These are phyloP conservation scores for Acacia acuminata DNA, from an alignment of 306 rosid species.

Conservation along the genomic window DNA sequence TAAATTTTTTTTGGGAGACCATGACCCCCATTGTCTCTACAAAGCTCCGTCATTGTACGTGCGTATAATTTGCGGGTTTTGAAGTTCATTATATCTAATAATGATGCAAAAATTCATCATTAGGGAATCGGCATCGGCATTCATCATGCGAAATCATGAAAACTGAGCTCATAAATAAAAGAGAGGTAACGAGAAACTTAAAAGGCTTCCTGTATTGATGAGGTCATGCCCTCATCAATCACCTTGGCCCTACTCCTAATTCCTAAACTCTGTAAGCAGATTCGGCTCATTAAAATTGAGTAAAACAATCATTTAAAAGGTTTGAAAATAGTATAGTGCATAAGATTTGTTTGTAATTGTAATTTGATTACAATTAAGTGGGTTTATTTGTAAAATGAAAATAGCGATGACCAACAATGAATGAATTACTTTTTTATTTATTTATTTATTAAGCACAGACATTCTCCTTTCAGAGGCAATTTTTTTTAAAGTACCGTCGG, in stretches of 20 bases:
- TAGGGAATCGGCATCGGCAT: slow-evolving; percentile 43
- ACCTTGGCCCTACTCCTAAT: not conserved
- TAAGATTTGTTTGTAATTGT: no score
- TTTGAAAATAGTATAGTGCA: no score
- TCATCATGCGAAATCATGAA: slow-evolving; percentile 61
- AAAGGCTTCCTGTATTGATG: slow-evolving; percentile 35
- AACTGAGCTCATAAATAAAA: slow-evolving; percentile 48
- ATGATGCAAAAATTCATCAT: slow-evolving; percentile 73
- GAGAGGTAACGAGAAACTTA: not conserved
- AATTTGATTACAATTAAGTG: no score
- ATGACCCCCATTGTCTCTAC: no score
- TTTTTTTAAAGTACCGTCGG: no score
- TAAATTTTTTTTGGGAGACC: no score
- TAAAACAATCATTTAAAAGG: not conserved
- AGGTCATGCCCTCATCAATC: slow-evolving; percentile 27
- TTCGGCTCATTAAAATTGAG: not conserved
- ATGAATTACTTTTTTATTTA: no score
- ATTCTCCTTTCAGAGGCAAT: no score
- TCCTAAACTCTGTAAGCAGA: not conserved
- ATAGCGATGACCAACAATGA: not conserved
- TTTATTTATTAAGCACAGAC: no score
- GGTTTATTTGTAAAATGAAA: not conserved
- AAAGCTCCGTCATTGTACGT: no score
- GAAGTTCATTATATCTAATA: not conserved
- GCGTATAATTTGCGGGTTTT: no score